These are phyloP conservation scores for Suillus ampliporus DNA, from an alignment of 768 basidiomycete genomes.

Conservation along the genomic window DNA sequence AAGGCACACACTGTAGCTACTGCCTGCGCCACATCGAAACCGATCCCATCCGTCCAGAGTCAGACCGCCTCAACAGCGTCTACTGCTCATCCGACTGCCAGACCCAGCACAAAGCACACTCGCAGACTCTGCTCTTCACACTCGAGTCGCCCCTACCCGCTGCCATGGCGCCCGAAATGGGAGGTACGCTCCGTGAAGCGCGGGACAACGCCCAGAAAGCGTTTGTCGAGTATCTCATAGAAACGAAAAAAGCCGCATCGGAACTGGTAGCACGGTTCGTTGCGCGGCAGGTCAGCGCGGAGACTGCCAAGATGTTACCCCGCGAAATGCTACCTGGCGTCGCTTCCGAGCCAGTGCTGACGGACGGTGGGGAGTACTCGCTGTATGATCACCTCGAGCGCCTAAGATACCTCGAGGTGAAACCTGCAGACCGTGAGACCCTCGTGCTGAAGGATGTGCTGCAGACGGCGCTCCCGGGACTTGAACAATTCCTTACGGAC, in stretches of 20 bases:
- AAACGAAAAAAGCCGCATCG: conserved; percentile 50
- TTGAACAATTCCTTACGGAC: conserved; percentile 72
- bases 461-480: conserved; percentile 65
- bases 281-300: conserved; percentile 70
- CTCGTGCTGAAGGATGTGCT: conserved; percentile 60
- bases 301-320: conserved; percentile 61
- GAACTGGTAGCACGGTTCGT: conserved; percentile 74
- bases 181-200: conserved; percentile 42
- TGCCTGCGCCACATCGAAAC: conserved; percentile 67
- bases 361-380: conserved; percentile 59
- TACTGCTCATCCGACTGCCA: conserved; percentile 81
- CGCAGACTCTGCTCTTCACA: conserved; percentile 74
- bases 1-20: conserved; percentile 73
- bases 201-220: conserved; percentile 65
- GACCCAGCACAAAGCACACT: conserved; percentile 57
- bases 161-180: conserved; percentile 38
- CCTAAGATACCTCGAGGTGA: conserved; percentile 67
- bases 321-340: conserved; percentile 24
- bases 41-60: conserved; percentile 49
- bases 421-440: conserved; percentile 53
- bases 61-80: conserved; percentile 59
- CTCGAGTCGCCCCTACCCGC: conserved; percentile 64
- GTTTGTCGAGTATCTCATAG: conserved; percentile 60
- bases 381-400: conserved; percentile 82
- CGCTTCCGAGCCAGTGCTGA: conserved; percentile 29